These are phyloP conservation scores for Pichia sp. DNA, from an alignment of 1,139 yeast species.

Conservation along the genomic window DNA sequence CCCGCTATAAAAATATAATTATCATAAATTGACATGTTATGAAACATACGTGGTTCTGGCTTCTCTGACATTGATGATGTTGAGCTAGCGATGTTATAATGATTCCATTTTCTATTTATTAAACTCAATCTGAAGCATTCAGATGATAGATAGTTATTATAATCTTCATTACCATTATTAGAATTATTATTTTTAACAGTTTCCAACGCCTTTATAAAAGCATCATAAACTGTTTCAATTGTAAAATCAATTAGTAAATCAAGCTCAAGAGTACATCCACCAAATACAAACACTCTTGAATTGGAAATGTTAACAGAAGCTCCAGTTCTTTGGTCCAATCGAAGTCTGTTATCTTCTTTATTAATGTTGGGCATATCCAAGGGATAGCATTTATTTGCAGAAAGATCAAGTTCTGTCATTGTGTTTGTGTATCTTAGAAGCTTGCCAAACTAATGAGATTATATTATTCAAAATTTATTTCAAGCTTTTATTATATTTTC, in stretches of 20 bases:
- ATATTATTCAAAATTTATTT: no score
- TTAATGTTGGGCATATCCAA: conserved; percentile 43
- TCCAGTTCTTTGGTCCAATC: conserved; percentile 60
- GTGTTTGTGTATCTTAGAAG: background rate
- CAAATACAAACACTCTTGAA: conserved; percentile 56
- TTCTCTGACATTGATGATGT: background rate
- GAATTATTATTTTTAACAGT: background rate
- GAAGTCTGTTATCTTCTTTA: conserved; percentile 38
- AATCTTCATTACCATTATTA: conserved; percentile 7
- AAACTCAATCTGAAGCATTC: conserved; percentile 51
- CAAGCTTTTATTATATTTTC: no score
- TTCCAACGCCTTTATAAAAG: conserved; percentile 19
- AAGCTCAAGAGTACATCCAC: conserved; percentile 60
- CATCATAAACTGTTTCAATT: conserved; percentile 14
- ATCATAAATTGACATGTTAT: conserved; percentile 46
- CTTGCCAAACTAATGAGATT: no score
- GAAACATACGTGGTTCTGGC: conserved; percentile 55
- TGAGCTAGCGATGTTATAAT: conserved; percentile 25
- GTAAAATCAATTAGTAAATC: conserved; percentile 22
- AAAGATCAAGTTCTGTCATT: conserved; percentile 44
- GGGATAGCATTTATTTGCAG: conserved; percentile 45
- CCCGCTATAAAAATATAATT: conserved; percentile 55
- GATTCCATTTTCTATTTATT: conserved; percentile 50
- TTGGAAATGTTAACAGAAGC: conserved; percentile 52
- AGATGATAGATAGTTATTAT: conserved; percentile 28